Base-by-base conservation (phyloP, 495 filamentous ascomycete species). In the Hypoxylon subgilvum region DNA sequence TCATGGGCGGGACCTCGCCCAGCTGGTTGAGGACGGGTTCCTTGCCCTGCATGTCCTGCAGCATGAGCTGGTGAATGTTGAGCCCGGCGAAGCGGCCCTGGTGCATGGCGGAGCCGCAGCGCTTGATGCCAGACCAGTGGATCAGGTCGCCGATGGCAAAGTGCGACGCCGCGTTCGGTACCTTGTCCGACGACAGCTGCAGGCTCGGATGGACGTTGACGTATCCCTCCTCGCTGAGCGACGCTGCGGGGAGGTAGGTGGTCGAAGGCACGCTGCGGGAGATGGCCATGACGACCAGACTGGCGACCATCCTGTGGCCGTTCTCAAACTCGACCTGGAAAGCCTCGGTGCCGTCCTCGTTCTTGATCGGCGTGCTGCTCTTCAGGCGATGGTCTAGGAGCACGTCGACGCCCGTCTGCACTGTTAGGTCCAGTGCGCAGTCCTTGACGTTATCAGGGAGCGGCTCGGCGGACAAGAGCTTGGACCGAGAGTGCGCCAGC, bases 61-160 rank as follows among this genome's bases (percentile, higher is more conserved):
- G 61, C 67, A 88, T 85, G 14, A 74, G 74, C 63, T 84, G 80
- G 57, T 86, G 78, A 42, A 88, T 77, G 59, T 90, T 89, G 18
- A 72, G 56, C 0, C 78, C 86, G 2, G 82, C 83, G 49, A 76
- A 76, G 27, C 82, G 77, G 10, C 85, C 87, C 79, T 84, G 82
- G 47, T 86, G 79, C 79, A 90, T 84, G 9, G 87, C 87, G 3
- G 70, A 79, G 22, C 87, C 87, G 64, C 84, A 88, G 22, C 87
- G 81, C 72, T 87, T 88, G 70, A 88, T 89, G 16, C 86, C 86
- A 0, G 81, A 77, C 86, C 86, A 88, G 57, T 73, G 68, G 28
- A 75, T 79, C 57, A 86, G 39, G 62, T 82, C 72, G 43, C 80
- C 75, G 23, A 78, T 71, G n/a, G 84, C 86, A 55, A 82, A 87